Percentiles rank a stretch among this genome's conserved stretches.
These are phyloP conservation scores for Didymella pomorum DNA, from an alignment of 2,329 filamentous ascomycete species.

Conservation along the genomic window DNA sequence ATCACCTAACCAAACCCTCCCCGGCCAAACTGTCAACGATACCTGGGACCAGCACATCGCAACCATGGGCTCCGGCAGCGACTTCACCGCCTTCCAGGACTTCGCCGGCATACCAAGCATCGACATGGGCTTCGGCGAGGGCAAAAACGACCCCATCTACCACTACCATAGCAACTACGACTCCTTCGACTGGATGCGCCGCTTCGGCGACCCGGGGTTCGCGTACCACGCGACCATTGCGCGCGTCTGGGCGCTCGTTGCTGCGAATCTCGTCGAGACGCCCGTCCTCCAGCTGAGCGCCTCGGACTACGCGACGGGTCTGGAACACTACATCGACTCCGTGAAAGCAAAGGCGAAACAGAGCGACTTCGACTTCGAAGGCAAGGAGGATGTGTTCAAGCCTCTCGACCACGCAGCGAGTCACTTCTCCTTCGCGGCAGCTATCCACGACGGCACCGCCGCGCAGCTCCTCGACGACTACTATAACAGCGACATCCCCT, in stretches of 20 bases:
- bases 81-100: conserved; percentile 63
- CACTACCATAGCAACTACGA: conserved; percentile 89
- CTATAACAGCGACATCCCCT: conserved; percentile 64
- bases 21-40: conserved; percentile 74
- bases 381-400: conserved; percentile 43
- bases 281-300: conserved; percentile 59
- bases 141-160: conserved; percentile 62
- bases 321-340: conserved; percentile 54
- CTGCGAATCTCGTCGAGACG: conserved; percentile 57
- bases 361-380: conserved; percentile 7
- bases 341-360: conserved; percentile 49
- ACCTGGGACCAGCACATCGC: conserved; percentile 63
- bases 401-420: conserved; percentile 59
- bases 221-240: conserved; percentile 64
- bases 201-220: conserved; percentile 72
- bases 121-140: conserved; percentile 56
- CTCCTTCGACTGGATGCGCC: conserved; percentile 83
- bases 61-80: conserved; percentile 62
- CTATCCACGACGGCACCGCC: conserved; percentile 61
- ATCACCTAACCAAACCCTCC: conserved; percentile 73
- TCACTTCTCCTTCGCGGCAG: conserved; percentile 58
- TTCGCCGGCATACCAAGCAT: conserved; percentile 60
- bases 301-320: conserved; percentile 55
- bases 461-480: conserved; percentile 58
- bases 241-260: conserved; percentile 56